These are phyloP conservation scores for Avena atlantica DNA, from an alignment of 176 grass and related monocot species.

Conservation along the genomic window DNA sequence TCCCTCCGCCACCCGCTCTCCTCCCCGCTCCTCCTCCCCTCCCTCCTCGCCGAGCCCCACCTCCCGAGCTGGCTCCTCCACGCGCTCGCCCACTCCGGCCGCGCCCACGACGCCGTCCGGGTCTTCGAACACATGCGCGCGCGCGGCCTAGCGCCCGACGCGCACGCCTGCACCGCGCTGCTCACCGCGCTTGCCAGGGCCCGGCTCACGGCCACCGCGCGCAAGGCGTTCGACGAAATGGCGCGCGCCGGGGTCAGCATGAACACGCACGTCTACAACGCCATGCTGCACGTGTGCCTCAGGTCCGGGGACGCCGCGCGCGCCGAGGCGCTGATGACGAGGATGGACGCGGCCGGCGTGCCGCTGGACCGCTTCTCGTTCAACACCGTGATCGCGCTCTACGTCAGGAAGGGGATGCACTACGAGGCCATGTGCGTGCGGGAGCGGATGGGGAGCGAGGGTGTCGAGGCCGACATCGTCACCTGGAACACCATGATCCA, in stretches of 20 bases:
- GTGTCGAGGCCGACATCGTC: constrained; percentile 57
- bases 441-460: constrained; percentile 72
- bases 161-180: constrained; percentile 68
- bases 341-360: constrained; percentile 24
- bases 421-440: constrained; percentile 77
- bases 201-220: constrained; percentile 67
- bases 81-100: constrained; percentile 30
- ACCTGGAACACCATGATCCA: constrained; percentile 82
- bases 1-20: constrained; percentile 45
- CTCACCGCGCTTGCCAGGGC: constrained; percentile 62
- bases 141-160: constrained; percentile 45
- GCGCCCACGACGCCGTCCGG: constrained; percentile 38
- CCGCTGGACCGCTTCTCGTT: constrained; percentile 67
- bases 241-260: constrained; percentile 35
- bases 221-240: constrained; percentile 75
- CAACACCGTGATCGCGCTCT: constrained; percentile 82
- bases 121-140: constrained; percentile 58
- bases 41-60: constrained; percentile 43
- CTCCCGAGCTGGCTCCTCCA: constrained; percentile 51
- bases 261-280: constrained; percentile 79
- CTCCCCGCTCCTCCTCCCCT: constrained; percentile 46
- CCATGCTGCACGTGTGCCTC: constrained; percentile 84
- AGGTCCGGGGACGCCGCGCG: constrained; percentile 64
- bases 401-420: constrained; percentile 79
- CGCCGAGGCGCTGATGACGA: constrained; percentile 46